phyloP scores from a whole-genome alignment of 805 yeast species.

The Pichia thaimueangensis region DNA sequence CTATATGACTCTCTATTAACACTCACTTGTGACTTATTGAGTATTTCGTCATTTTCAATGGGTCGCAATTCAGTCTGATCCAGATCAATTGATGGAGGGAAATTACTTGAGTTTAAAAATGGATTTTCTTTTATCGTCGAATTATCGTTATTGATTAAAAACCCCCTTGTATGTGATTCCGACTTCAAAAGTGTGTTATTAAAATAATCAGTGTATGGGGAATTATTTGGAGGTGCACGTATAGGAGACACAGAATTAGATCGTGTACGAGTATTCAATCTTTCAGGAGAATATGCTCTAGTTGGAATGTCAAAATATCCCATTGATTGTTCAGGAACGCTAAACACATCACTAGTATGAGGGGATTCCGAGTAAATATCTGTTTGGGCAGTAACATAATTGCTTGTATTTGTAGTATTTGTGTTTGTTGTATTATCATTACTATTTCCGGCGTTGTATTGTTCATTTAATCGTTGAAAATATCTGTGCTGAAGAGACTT shows the following conservation, averaged over 20 bases:
- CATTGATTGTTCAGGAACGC: background rate
- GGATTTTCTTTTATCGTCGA: conserved; percentile 5
- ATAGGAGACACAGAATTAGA: conserved; percentile 17
- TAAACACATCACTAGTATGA: background rate
- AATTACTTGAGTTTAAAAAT: background rate
- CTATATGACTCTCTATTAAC: conserved; percentile 1
- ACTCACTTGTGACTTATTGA: no score
- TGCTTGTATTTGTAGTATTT: background rate
- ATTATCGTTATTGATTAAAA: no score
- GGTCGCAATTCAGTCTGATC: conserved; percentile 1
- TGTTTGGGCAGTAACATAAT: background rate
- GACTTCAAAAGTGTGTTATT: no score
- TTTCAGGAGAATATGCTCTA: conserved; percentile 12
- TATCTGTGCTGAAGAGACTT: conserved; percentile 1
- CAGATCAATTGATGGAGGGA: background rate
- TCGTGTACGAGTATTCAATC: conserved; percentile 6
- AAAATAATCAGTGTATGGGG: no score
- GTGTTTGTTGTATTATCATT: background rate
- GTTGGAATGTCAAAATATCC: conserved; percentile 3
- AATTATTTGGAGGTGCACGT: conserved; percentile 12
- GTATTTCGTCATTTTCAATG: background rate
- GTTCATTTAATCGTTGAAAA: background rate
- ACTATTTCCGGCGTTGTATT: background rate
- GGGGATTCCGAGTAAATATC: background rate
- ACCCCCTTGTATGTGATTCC: no score